Base-by-base conservation (phyloP, 495 filamentous ascomycete genomes). In the Penicillium paxilli region DNA sequence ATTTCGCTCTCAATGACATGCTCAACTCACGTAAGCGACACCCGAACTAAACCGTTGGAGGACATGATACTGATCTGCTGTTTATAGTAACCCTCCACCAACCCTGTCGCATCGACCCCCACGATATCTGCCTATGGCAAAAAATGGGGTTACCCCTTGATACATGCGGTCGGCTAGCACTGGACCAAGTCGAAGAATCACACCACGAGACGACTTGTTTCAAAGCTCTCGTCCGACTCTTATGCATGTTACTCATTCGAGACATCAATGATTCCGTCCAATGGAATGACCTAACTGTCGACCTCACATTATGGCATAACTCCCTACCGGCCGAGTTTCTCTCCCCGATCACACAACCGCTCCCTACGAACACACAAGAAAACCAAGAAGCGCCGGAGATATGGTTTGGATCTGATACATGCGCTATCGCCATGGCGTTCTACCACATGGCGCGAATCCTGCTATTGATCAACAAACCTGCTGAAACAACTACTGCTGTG, bases 381-480 rank as follows among this genome's bases (percentile, higher is more conserved):
- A 2, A 10, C 57, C 5, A 45, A 55, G 17, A 49, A 47, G 49
- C 9, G 10, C 65, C 70, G 4, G 78, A 81, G 58, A 69, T 70
- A 11, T 81, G 78, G 78, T 79, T 75, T 46, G 67, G 72, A 33
- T 72, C 70, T 9, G 72, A 78, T 1, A 74, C 78, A 59, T 78
- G 72, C 57, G 76, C 75, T 1, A 74, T 75, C 6, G 73, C 78
- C 2, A 75, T 79, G 70, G 75, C 76, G 48, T 70, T 63, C 42
- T 81, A 78, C 52, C 76, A 81, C 49, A 79, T 81, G 70, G 73
- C 73, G 1, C 70, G 75, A 19, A 77, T 78, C 11, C 67, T 79
- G 19, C 57, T 80, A 8, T 65, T 79, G 12, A 66, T 77, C 42
- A 75, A 79, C 55, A 70, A 73, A 41, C 77, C 77, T 20, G 67